Percentiles rank a stretch among this genome's conserved stretches.
Evolutionary conservation across 2,329 filamentous ascomycete species (phyloP).

Genomic region (Ophiostoma piceae): DNA sequence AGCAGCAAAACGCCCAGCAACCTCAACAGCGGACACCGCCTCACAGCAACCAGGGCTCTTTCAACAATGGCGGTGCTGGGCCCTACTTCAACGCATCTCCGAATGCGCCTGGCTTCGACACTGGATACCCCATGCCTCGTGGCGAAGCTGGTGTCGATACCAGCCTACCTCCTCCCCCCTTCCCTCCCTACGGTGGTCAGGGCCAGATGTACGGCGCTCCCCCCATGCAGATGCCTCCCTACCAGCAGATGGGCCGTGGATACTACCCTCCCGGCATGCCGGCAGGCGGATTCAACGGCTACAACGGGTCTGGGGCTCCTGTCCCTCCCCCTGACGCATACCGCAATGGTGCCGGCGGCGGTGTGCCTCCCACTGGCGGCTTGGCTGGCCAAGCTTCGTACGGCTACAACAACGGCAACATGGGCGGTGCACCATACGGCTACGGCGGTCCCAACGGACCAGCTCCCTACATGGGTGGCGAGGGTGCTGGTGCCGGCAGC

Average conservation of each 20-base stretch:
- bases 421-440: conserved; percentile 39
- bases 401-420: conserved; percentile 46
- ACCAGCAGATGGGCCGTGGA: conserved; percentile 51
- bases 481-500: conserved; percentile 51
- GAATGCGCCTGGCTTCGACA: conserved; percentile 47
- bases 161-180: conserved; percentile 22
- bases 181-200: conserved; percentile 20
- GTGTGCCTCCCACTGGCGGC: conserved; percentile 38
- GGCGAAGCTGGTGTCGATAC: conserved; percentile 40
- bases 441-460: conserved; percentile 42
- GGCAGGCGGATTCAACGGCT: conserved; percentile 44
- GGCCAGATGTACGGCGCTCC: conserved; percentile 28
- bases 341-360: conserved; percentile 46
- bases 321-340: conserved; percentile 46
- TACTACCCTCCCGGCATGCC: conserved; percentile 54
- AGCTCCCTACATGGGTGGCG: conserved; percentile 52
- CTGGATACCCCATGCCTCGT: conserved; percentile 48
- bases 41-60: conserved; percentile 20
- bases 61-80: conserved; percentile 31
- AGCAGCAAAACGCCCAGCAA: conserved; percentile 37
- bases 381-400: conserved; percentile 35
- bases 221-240: conserved; percentile 41
- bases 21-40: conserved; percentile 33
- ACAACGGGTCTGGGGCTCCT: conserved; percentile 41
- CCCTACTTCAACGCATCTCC: conserved; percentile 48